Base-by-base conservation (phyloP, 2,329 filamentous ascomycete species). In the Epichloe sibirici region DNA sequence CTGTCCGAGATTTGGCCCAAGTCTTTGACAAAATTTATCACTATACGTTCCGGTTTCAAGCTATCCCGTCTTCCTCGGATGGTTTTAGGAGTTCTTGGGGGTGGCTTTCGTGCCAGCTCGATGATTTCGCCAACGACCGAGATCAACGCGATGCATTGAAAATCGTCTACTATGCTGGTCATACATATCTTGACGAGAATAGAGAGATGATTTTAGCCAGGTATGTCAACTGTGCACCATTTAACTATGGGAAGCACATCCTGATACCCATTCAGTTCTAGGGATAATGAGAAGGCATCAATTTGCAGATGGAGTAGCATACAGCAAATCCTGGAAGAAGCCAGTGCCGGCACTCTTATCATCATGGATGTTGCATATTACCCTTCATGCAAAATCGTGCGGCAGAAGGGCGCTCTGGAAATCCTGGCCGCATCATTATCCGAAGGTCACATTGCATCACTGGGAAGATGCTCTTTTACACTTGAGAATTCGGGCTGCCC, bases 341-440 rank as follows among this genome's bases (percentile, higher is more conserved):
- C 77, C 2, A 69, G 68, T 34, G 72, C 77, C 3, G 78, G 82
- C 60, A 77, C 74, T 4, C 67, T 82, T 21, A 71, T 82, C 52
- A 66, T 82, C 37, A 78, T 82, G 75, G 78, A 82, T 62, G 73
- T 77, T 5, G 74, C 75, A 0, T 81, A 79, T 59, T 81, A 76
- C 50, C 76, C 77, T 1, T 76, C 75, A 8, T 73, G 74, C 2
- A 74, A 71, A 55, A 73, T 77, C 60, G 66, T 72, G 34, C 74
- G 76, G 5, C 73, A 75, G 50, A 71, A 71, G 48, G 78, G 78
- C 2, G 74, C 80, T 8, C 62, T 82, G 49, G 78, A 82, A 59
- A 62, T 82, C 13, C 70, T 82, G 45, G 77, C 78, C 5, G 77
- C 78, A 0, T 75, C 76, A 3, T 70, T 74, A 2, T 76, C 76